Conservation (phyloP, 225 moss, liverwort and hornwort genomes). For the Antitrichia curtipendula region DNA sequence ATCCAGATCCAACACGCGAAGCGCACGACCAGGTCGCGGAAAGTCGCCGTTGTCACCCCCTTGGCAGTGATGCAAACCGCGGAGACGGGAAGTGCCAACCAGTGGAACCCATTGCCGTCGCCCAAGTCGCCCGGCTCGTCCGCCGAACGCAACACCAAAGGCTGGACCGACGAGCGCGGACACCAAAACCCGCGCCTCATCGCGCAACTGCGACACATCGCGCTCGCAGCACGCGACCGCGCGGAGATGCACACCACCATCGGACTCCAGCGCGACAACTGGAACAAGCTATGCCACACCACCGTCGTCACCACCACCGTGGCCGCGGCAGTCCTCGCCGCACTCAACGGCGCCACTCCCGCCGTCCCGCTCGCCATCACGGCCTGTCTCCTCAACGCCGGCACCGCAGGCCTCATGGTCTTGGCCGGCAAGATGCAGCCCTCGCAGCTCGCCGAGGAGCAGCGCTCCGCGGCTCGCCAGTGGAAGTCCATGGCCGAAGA, state of each 20-base stretch:
- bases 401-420: slow-evolving; percentile 21
- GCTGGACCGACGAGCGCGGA: slow-evolving; percentile 37
- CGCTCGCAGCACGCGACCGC: slow-evolving; percentile 19
- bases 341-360: slow-evolving; percentile 11
- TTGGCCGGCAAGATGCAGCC: slow-evolving; percentile 35
- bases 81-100: not conserved
- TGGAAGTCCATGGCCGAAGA: slow-evolving; percentile 27
- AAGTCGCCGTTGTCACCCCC: not conserved
- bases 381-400: slow-evolving; percentile 22
- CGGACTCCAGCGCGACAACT: slow-evolving; percentile 43
- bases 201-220: slow-evolving; percentile 14
- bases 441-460: slow-evolving; percentile 54
- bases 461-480: slow-evolving; percentile 46
- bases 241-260: slow-evolving; percentile 37
- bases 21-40: not conserved
- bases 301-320: slow-evolving; percentile 29
- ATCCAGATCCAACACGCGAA: not conserved
- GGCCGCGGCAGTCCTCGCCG: slow-evolving; percentile 14
- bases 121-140: not conserved
- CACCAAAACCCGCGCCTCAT: slow-evolving; percentile 7
- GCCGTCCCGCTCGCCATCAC: slow-evolving; percentile 19
- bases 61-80: not conserved
- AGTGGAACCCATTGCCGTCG: not conserved
- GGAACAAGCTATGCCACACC: slow-evolving; percentile 51
- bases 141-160: not conserved